Evolutionary conservation across 768 basidiomycete genomes (phyloP), one percentile per base, ranked within the genome.

Genomic region (Pisolithus tinctorius): DNA sequence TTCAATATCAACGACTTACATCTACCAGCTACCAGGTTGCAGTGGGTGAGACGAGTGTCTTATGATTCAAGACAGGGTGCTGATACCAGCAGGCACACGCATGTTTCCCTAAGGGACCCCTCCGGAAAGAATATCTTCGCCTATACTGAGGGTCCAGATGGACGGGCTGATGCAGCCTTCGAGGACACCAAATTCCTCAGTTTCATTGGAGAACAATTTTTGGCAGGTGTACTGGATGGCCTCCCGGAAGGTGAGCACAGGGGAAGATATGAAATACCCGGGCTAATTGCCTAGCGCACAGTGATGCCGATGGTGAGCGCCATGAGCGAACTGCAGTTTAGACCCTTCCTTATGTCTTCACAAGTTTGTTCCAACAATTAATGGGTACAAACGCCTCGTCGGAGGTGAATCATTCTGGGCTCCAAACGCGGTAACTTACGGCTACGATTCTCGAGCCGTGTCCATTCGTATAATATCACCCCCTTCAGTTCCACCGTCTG

Each of bases 351-450:
- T 29, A 53, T n/a, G 16, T 4, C 45, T 4, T 16, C 27, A 34
- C 39, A 46, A 90, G 88, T 66, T 90, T 25, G 88, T 90, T 14
- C 93, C 91, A 1, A 95, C 89, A 0, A 86, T 96, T 69, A 95
- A 95, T 61, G 93, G 95, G 7, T 99, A 99, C 74, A 99, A 98
- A 65, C 90, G 96, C 14, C 81, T 99, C 7, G 85, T 91, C 17
- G 93, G 89, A 17, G 93, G 93, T 11, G 92, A 93, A 65, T 85
- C 86, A 4, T 93, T 88, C 74, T 96, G 91, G 90, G 93, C 93
- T 5, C 93, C 93, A 0, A 94, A 92, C 59, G 83, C 91, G 3
- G 79, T 91, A 16, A 94, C 93, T 3, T 97, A 93, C 65, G 95
- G 94, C 9, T 97, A 94, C 64, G 96, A 99, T 69, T 93, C 90